Evolutionary conservation across 2,329 filamentous ascomycete species (phyloP), one percentile per base, ranked within the genome.

Genomic region (Ceratocystis ficicola): DNA sequence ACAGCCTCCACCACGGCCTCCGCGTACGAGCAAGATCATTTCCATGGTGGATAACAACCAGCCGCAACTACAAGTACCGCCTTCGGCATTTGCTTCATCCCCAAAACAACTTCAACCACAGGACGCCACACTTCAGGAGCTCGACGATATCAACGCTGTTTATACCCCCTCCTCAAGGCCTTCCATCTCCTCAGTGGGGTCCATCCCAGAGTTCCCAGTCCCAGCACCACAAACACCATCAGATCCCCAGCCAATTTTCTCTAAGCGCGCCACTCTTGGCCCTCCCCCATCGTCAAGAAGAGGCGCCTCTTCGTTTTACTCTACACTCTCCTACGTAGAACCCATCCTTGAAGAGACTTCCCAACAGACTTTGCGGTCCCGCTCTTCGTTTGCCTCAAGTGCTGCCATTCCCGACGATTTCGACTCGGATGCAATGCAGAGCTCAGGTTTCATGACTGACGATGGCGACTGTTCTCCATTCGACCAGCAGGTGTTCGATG

Each of bases 261-360:
- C 82, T 66, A 77, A 79, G 69, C 84, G 80, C 68, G 77, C 80
- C 15, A 81, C 77, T 62, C 72, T 86, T 12, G 83, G 84, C 2
- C 84, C 84, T 20, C 84, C 84, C 0, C 84, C 84, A 2, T 83
- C 80, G 12, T 78, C 83, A 2, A 78, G 84, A 70, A 77, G 84
- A 69, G 84, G 83, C 1, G 80, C 79, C 32, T 86, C 84, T 0
- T 85, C 84, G 0, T 86, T 85, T 68, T 86, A 87, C 70, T 87
- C 86, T 2, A 82, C 80, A 69, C 75, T 79, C 12, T 88, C 86
- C 0, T 86, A 81, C 68, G 86, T 91, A 30, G 88, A 88, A 0
- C 87, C 88, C 0, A 91, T 92, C 64, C 86, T 85, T 0, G 88
- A 91, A 73, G 88, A 91, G 72, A 83, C 80, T 15, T 41, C 36